Conservation (phyloP, 208 protist species). For the Trypanosomatidae sp. region DNA sequence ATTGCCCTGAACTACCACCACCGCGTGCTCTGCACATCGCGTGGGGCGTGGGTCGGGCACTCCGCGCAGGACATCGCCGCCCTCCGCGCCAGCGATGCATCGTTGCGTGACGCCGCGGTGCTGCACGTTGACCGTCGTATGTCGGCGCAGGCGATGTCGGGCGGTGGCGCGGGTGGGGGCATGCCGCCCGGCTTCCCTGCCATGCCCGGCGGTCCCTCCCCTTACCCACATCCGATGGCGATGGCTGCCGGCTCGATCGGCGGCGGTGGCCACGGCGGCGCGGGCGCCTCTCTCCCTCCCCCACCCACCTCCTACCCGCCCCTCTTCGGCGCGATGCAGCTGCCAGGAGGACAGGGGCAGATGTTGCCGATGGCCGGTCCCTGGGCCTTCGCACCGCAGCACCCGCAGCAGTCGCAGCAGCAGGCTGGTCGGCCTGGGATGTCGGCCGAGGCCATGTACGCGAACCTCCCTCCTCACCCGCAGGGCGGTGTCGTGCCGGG, state of each 20-base stretch:
- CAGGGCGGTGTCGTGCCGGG: no score
- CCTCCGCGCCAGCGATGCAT: slow-evolving; percentile 25
- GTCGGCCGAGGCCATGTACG: no score
- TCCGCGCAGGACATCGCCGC: slow-evolving; percentile 24
- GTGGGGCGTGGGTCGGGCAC: slow-evolving; percentile 28
- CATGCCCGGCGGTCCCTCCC: not conserved
- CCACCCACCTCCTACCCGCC: no score
- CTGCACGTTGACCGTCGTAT: slow-evolving; percentile 28
- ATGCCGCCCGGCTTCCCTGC: not conserved
- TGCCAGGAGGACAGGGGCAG: not conserved
- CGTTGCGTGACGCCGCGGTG: slow-evolving; percentile 15
- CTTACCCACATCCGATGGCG: not conserved
- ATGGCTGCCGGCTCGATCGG: no score
- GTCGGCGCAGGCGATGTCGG: slow-evolving; percentile 6
- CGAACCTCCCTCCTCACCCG: no score
- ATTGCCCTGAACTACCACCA: slow-evolving; percentile 35
- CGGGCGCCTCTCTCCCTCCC: no score
- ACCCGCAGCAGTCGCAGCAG: no score
- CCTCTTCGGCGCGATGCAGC: slow-evolving; percentile 20
- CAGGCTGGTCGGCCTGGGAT: no score
- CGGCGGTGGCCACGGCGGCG: no score
- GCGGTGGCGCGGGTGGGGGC: not conserved
- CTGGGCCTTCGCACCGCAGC: slow-evolving; percentile 13
- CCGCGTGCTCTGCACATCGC: slow-evolving; percentile 28
- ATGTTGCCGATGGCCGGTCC: slow-evolving; percentile 3